Base-by-base conservation (phyloP, 2,329 filamentous ascomycete genomes). In the Colletotrichum graminicola region DNA sequence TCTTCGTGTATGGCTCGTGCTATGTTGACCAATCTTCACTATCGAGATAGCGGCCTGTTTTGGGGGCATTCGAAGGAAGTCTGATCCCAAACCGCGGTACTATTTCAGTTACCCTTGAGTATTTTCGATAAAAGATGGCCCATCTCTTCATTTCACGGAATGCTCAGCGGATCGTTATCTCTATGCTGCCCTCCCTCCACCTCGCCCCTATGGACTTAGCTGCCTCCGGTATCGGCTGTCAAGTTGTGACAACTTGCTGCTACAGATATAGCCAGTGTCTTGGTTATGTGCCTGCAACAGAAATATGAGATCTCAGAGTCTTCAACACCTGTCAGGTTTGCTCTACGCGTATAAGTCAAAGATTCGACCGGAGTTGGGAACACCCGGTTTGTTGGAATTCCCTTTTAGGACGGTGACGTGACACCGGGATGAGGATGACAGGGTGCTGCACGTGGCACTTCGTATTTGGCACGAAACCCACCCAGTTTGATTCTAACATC, bases 351-450 rank as follows among this genome's bases (percentile, higher is more conserved):
- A 26, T 8, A 29, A 2, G 14, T 4, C 49, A 52, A 16, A 41
- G 1, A 41, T 14, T 41, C 39, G 12, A 29, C 18, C 26, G 4
- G 16, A 21, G 49, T 16, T 3, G 3, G 12, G 5, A 11, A 32
- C 18, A 11, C 14, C 26, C 11, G 26, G 7, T n/a, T 36, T 36
- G 41, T 26, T 8, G 3, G 26, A 5, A 8, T 14, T 12, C 45
- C n/a, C 45, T 1, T 52, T 51, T 62, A 62, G 45, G 60, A 62
- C 52, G 60, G 60, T 62, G 60, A 51, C 39, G 54, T 57, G n/a
- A 39, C n/a, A 41, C 34, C n/a, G 18, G n/a, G 3, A 11, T 18
- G 54, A n/a, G 7, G 34, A 57, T 23, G 54, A 57, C 54, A 41
- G 34, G 14, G 34, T 52, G 23, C 12, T 39, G 45, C 60, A 41